phyloP scores from a whole-genome alignment of 352 stramenopile genomes.

The Aphanomyces astaci region DNA sequence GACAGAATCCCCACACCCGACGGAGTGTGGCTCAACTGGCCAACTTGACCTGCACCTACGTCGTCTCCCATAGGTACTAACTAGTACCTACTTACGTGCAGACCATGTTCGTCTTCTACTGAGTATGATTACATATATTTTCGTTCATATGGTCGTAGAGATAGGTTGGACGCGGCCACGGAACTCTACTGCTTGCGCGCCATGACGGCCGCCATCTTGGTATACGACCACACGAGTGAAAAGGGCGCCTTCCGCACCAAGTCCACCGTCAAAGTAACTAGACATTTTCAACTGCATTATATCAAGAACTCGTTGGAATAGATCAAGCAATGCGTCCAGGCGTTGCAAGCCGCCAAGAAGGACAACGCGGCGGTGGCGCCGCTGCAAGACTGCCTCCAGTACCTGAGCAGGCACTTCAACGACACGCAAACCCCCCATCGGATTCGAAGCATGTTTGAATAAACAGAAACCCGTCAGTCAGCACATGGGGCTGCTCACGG shows the following conservation, averaged over 20 bases:
- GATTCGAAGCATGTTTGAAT: conserved; percentile 36
- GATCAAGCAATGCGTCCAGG: conserved; percentile 55
- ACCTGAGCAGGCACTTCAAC: conserved; percentile 46
- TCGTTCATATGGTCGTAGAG: conserved; percentile 16
- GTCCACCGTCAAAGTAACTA: conserved; percentile 44
- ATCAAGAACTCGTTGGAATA: conserved; percentile 16
- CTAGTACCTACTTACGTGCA: too few relatives aligned
- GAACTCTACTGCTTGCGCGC: conserved; percentile 43
- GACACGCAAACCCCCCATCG: conserved; percentile 40
- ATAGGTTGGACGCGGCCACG: conserved; percentile 34
- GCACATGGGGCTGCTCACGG: neutral
- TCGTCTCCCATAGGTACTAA: conserved; percentile 27
- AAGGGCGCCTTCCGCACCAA: conserved; percentile 45
- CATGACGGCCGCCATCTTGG: conserved; percentile 48
- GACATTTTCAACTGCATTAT: neutral
- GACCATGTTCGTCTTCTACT: too few relatives aligned
- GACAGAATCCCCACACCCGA: conserved; percentile 24
- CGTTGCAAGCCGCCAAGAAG: conserved; percentile 36
- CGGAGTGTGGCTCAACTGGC: conserved; percentile 36
- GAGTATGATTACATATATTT: neutral
- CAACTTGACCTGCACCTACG: conserved; percentile 38
- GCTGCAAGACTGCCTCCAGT: conserved; percentile 45
- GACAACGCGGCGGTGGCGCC: conserved; percentile 30
- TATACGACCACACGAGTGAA: conserved; percentile 45
- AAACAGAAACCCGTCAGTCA: neutral